Evolutionary conservation across 1,284 basidiomycete genomes (phyloP), one percentile per base, ranked within the genome.

Genomic region (Austroboletus niveus): DNA sequence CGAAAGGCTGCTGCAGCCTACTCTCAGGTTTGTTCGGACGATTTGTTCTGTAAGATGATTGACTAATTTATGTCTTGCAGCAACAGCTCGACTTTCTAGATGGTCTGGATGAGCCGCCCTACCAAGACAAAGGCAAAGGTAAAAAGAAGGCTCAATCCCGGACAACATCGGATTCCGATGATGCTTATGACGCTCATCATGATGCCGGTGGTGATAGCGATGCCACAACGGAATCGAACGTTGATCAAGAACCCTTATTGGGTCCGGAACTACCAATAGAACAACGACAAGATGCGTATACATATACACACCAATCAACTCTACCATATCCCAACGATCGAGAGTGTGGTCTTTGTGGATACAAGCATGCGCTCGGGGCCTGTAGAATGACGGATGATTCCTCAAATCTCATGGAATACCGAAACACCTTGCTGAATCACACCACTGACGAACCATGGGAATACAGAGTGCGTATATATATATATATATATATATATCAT

Each of bases 301-400:
- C 27, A 35, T 60, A 58, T 29, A 29, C 27, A 12, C 57, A 60
- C 15, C 48, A 51, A 22, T 47, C 57, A n/a, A 52, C 57, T 1
- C 52, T 60, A 41, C 55, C 51, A 34, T 58, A 57, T 32, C 48
- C 54, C 10, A 54, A 55, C 27, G 49, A 57, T 38, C 59, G 63
- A 22, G 50, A 51, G 14, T 90, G 87, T 62, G 79, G 83, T 8
- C 70, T 90, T n/a, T 90, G 88, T 62, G 78, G 76, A 35, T 62
- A 57, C n/a, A 56, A 51, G 6, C 87, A 90, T 59, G 73, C 65
- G 42, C 64, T 64, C 34, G 74, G 79, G 14, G 63, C 71, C 39
- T 90, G 87, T 59, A 61, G 62, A n/a, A 87, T 89, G 87, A 79
- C 78, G 4, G 75, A 82, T 27, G 76, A 71, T 46, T 80, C 85